Evolutionary conservation across 1,284 basidiomycete genomes (phyloP), one percentile per base, ranked within the genome.

Genomic region (Abortiporus biennis): DNA sequence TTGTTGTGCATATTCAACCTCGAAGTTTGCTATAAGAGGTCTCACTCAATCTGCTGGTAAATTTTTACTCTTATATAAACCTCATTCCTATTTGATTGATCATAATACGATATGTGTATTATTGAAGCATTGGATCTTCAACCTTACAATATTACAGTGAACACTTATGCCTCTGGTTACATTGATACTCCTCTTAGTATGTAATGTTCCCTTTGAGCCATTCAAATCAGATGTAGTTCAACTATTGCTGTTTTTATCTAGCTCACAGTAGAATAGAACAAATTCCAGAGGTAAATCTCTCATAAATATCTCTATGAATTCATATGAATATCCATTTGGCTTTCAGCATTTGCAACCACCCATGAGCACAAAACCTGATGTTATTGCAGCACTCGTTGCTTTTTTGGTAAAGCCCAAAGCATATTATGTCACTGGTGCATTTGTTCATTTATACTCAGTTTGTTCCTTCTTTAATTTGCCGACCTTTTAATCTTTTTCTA

Each of bases 21-120:
- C 53, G 15, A 61, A 61, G 40, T 59, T 58, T 35, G 57, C 57
- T 19, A 54, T 61, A 9, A 42, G 54, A 30, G 52, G 54, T 4
- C 36, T 59, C 16, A 59, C 56, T 36, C 56, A 59, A 49, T 36
- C 51, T n/a, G 47, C 51, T 21, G 47, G 50, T 47, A 13, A 29
- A 24, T 40, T 30, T 19, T n/a, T 37, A 21, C 12, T 11, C n/a
- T n/a, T n/a, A n/a, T n/a, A n/a, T n/a, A 34, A 15, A 34, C 15
- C 8, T 34, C 32, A 8, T 9, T 34, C 32, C n/a, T 17, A 6
- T 6, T 15, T n/a, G n/a, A n/a, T n/a, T n/a, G n/a, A n/a, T n/a
- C n/a, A n/a, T n/a, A n/a, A n/a, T n/a, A n/a, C 41, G 36, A 24
- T 38, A 27, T 13, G 20, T n/a, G 11, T 19, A n/a, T 11, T 1